Conservation (phyloP, 108 stramenopile genomes). For the Chaetoceros muelleri region DNA sequence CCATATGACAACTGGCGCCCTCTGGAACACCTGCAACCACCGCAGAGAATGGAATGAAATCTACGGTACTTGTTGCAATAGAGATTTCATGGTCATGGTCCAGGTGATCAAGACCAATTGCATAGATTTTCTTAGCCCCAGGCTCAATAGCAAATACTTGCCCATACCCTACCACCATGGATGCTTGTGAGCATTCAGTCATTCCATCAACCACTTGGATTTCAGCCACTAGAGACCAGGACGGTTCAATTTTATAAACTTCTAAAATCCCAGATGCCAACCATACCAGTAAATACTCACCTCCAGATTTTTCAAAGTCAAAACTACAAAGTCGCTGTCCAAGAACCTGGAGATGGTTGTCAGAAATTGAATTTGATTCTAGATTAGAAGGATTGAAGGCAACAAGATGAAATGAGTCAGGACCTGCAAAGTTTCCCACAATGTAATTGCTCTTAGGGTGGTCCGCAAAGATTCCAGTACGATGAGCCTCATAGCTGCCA, state of each 20-base stretch:
- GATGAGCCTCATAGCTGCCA: constrained; percentile 1
- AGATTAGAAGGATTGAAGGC: constrained; percentile 1
- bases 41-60: background rate
- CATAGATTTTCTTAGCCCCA: constrained; percentile 1
- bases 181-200: constrained; percentile 1
- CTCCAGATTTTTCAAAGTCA: constrained; percentile 6
- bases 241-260: constrained; percentile 4
- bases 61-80: background rate
- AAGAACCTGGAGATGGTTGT: constrained; percentile 2
- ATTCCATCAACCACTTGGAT: constrained; percentile 6
- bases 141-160: constrained; percentile 4
- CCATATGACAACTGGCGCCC: background rate
- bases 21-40: constrained; percentile 6
- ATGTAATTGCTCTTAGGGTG: constrained; percentile 9
- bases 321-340: constrained; percentile 5
- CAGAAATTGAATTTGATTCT: background rate
- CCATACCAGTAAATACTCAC: constrained; percentile 8
- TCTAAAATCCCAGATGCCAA: constrained; percentile 13
- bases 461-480: constrained; percentile 14
- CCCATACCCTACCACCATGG: constrained; percentile 2
- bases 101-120: constrained; percentile 6
- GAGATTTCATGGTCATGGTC: constrained; percentile 7
- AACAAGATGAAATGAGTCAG: constrained; percentile 3
- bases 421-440: constrained; percentile 15
- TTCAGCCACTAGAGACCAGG: constrained; percentile 7